phyloP scores from a whole-genome alignment of 2,329 filamentous ascomycete genomes.

The Cadophora sp. region DNA sequence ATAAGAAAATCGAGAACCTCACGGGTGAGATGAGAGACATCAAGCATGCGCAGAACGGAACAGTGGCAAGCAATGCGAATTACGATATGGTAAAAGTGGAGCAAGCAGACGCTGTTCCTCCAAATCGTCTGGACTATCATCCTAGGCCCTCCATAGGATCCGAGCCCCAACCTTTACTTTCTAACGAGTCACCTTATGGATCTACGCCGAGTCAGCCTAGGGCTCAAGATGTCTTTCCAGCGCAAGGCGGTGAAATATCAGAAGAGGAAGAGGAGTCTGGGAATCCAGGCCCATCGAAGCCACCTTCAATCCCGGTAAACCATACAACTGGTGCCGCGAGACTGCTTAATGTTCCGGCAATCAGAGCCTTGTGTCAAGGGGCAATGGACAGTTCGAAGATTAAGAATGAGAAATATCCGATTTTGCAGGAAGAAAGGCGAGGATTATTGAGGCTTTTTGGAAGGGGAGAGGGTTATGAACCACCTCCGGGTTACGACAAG shows the following conservation, averaged over 20 bases:
- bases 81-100: conserved; percentile 1
- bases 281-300: conserved; percentile 58
- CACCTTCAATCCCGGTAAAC: conserved; percentile 78
- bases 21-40: conserved; percentile 14
- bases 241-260: conserved; percentile 55
- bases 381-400: conserved; percentile 57
- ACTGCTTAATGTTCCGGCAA: conserved; percentile 75
- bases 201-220: conserved; percentile 26
- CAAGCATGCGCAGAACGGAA: not conserved
- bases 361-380: conserved; percentile 61
- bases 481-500: conserved; percentile 52
- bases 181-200: conserved; percentile 34
- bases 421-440: conserved; percentile 75
- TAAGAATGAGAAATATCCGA: conserved; percentile 73
- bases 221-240: conserved; percentile 19
- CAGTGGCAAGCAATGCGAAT: conserved; percentile 4
- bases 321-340: conserved; percentile 91
- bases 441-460: conserved; percentile 80
- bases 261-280: conserved; percentile 52
- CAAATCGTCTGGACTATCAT: not conserved
- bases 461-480: conserved; percentile 75
- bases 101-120: not conserved
- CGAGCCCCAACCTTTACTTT: conserved; percentile 25
- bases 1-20: conserved; percentile 26
- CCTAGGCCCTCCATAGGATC: conserved; percentile 16